A percentile compares a stretch with the other conserved stretches of the same genome.
These are phyloP conservation scores for Microcyclospora tardicrescens DNA, from an alignment of 2,329 filamentous ascomycete species.

Conservation along the genomic window DNA sequence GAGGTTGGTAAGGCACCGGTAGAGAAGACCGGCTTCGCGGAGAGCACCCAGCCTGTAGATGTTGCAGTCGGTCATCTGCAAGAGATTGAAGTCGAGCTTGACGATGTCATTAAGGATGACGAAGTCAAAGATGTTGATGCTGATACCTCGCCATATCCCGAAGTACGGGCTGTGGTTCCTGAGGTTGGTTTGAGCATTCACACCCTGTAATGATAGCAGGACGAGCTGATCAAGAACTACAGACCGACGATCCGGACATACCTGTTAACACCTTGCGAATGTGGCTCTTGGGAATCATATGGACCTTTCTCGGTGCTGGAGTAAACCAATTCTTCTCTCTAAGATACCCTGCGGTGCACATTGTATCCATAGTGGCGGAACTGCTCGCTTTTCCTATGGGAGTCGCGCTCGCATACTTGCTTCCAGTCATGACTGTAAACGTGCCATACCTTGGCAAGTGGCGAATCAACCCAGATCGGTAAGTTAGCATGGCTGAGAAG, in stretches of 20 bases:
- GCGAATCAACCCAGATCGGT: slow-evolving; percentile 15
- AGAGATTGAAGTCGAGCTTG: slow-evolving; percentile 24
- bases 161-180: slow-evolving; percentile 21
- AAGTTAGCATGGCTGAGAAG: slow-evolving; percentile 9
- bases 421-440: slow-evolving; percentile 46
- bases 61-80: slow-evolving; percentile 14
- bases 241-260: slow-evolving; percentile 48
- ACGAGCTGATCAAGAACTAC: slow-evolving; percentile 45
- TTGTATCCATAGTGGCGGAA: slow-evolving; percentile 77
- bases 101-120: slow-evolving; percentile 36
- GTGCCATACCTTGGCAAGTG: slow-evolving; percentile 32
- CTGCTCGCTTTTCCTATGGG: slow-evolving; percentile 75
- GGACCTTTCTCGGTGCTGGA: slow-evolving; percentile 31
- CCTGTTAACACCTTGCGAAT: slow-evolving; percentile 49
- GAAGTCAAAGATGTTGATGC: slow-evolving; percentile 14
- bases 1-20: slow-evolving; percentile 1
- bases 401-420: slow-evolving; percentile 59
- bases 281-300: slow-evolving; percentile 34
- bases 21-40: slow-evolving; percentile 6
- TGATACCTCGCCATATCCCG: slow-evolving; percentile 47
- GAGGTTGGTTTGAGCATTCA: not conserved
- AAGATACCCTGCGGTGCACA: slow-evolving; percentile 79
- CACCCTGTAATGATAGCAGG: slow-evolving; percentile 23
- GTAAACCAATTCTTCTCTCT: slow-evolving; percentile 74
- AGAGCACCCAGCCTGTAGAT: slow-evolving; percentile 9